phyloP scores from a whole-genome alignment of 2,329 filamentous ascomycete species.

The Bipolaris victoriae region DNA sequence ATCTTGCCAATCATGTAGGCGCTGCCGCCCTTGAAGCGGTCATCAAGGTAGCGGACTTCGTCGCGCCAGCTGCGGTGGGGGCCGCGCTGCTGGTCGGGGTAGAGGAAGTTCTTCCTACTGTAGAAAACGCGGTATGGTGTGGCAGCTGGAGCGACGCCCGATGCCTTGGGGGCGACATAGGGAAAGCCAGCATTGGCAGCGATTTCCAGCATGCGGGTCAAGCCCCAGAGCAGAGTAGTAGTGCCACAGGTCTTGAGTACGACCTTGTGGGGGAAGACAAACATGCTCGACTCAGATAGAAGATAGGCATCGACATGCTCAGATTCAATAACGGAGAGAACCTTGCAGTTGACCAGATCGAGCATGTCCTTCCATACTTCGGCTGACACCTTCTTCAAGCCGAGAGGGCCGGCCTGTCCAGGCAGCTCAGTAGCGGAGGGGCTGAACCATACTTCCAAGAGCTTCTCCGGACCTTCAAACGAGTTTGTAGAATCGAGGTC shows the following conservation, averaged over 20 bases:
- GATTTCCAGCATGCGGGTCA: conserved; percentile 91
- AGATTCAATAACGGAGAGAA: conserved; percentile 90
- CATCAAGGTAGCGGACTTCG: conserved; percentile 90
- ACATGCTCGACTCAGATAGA: conserved; percentile 99
- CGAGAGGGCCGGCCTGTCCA: conserved; percentile 70
- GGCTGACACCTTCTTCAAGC: conserved; percentile 82
- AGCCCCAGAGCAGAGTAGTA: conserved; percentile 86
- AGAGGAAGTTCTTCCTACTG: conserved; percentile 97
- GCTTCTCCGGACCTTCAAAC: conserved; percentile 97
- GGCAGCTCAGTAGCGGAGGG: conserved; percentile 77
- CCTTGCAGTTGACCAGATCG: conserved; percentile 97
- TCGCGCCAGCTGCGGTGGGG: conserved; percentile 98
- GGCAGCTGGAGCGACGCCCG: conserved; percentile 75
- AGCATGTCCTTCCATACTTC: conserved; percentile 96
- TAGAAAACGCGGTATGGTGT: conserved; percentile 97
- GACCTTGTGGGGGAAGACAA: conserved; percentile 99
- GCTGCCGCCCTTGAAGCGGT: conserved; percentile 88
- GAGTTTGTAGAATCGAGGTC: conserved; percentile 95
- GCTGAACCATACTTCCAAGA: conserved; percentile 98
- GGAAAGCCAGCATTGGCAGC: conserved; percentile 92
- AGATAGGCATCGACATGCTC: conserved; percentile 96
- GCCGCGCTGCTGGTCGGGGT: conserved; percentile 90
- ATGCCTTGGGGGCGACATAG: conserved; percentile 70
- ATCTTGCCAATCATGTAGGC: conserved; percentile 99
- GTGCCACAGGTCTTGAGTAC: conserved; percentile 99